Evolutionary conservation across 164 flowering plant genomes (phyloP).

Genomic region (Liriodendron chinense): DNA sequence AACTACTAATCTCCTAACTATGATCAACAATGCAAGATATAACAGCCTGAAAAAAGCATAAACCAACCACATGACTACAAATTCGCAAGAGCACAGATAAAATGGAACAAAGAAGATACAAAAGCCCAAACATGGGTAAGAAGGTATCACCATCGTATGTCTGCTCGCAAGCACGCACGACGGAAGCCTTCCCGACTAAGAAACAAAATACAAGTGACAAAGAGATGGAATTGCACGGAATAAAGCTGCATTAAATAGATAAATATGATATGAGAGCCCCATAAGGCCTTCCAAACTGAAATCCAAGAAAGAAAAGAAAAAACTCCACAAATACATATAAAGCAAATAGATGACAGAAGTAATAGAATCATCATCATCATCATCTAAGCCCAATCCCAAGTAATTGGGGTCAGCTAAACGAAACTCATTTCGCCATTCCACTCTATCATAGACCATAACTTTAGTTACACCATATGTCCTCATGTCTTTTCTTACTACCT

Average conservation of each 20-base stretch:
- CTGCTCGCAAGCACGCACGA: constrained; percentile 87
- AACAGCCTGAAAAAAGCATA: background rate
- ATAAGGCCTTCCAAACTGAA: background rate
- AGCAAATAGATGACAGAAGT: background rate
- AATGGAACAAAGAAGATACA: background rate
- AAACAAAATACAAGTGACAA: constrained; percentile 78
- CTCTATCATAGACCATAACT: background rate
- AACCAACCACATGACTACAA: background rate
- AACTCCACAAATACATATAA: background rate
- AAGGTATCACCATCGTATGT: constrained; percentile 49
- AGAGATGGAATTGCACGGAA: constrained; percentile 89
- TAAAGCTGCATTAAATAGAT: constrained; percentile 51
- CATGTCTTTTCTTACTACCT: no score
- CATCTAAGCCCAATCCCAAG: background rate
- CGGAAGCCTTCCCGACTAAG: constrained; percentile 98
- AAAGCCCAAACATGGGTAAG: background rate
- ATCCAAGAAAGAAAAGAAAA: background rate
- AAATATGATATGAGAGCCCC: background rate
- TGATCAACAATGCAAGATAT: background rate
- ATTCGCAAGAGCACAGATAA: background rate
- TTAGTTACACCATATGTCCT: no score
- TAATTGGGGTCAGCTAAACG: background rate
- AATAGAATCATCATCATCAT: background rate
- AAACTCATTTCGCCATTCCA: background rate
- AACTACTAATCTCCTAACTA: background rate